phyloP scores from a whole-genome alignment of 202 grass and related monocot genomes.

The Brachypodium distachyon region DNA sequence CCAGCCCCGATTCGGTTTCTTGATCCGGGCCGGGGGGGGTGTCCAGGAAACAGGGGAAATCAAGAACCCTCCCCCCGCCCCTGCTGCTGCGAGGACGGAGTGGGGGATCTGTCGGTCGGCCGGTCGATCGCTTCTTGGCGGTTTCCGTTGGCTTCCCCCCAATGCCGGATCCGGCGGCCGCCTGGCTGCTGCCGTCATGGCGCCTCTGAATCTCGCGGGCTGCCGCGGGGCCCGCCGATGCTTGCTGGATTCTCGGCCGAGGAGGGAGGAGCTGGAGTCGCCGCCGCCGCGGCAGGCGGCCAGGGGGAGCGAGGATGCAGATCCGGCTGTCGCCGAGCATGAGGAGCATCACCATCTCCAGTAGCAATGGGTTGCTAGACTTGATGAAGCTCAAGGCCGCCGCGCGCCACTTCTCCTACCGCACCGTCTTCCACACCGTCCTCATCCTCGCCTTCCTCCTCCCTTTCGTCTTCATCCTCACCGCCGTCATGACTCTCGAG shows the following conservation, averaged over 20 bases:
- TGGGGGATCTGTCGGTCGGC: no score
- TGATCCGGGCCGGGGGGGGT: background rate
- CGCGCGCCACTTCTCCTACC: constrained; percentile 89
- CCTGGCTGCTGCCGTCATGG: constrained; percentile 19
- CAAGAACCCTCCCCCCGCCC: background rate
- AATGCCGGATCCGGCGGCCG: constrained; percentile 68
- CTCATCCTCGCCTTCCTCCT: constrained; percentile 92
- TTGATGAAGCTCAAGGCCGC: constrained; percentile 94
- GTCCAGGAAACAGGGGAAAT: background rate
- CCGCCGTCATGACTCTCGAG: constrained; percentile 82
- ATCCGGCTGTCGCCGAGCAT: constrained; percentile 98
- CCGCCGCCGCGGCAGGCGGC: constrained; percentile 13
- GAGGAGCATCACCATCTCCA: constrained; percentile 99
- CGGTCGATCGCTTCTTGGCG: background rate
- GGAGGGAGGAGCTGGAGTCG: constrained; percentile 11
- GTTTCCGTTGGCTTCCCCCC: background rate
- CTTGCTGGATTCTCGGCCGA: background rate
- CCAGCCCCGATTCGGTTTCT: background rate
- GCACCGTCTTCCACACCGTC: constrained; percentile 95
- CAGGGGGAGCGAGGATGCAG: constrained; percentile 63
- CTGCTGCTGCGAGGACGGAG: background rate
- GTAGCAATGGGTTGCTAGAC: constrained; percentile 80
- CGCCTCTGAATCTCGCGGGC: constrained; percentile 4
- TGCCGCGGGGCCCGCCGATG: background rate
- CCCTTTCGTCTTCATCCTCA: constrained; percentile 95